phyloP scores from a whole-genome alignment of 2,329 filamentous ascomycete genomes.

The Stemphylium lycopersici region DNA sequence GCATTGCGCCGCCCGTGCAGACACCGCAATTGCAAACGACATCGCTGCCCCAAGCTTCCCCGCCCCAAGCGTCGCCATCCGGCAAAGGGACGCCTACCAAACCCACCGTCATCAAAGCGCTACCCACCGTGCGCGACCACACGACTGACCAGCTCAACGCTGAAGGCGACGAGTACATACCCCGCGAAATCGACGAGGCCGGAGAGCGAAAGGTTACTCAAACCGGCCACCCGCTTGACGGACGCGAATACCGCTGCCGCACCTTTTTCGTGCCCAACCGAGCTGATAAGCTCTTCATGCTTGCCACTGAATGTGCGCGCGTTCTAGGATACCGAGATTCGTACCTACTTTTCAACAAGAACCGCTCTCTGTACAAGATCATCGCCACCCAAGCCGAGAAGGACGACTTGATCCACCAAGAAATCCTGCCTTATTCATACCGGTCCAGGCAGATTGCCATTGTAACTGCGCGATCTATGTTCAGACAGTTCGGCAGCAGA shows the following conservation, averaged over 20 bases:
- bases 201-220: conserved; percentile 92
- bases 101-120: conserved; percentile 80
- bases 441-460: conserved; percentile 98
- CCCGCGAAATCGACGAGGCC: conserved; percentile 88
- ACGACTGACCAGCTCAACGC: conserved; percentile 93
- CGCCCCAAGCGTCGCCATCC: conserved; percentile 68
- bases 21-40: conserved; percentile 62
- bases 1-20: conserved; percentile 56
- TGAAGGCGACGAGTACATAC: conserved; percentile 91
- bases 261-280: conserved; percentile 92
- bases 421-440: conserved; percentile 96
- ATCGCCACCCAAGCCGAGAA: conserved; percentile 96
- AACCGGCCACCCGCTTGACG: conserved; percentile 81
- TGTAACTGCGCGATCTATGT: conserved; percentile 97
- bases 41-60: conserved; percentile 57
- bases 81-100: conserved; percentile 79
- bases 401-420: conserved; percentile 92
- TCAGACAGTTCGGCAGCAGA: conserved; percentile 94
- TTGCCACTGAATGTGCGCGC: conserved; percentile 94
- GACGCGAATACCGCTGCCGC: conserved; percentile 86
- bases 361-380: conserved; percentile 94
- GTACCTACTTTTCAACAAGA: conserved; percentile 99
- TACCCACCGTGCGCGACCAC: conserved; percentile 95
- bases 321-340: conserved; percentile 94
- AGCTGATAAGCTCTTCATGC: conserved; percentile 95